Base-by-base conservation (phyloP, 805 yeast species). In the Blastobotrys robertii region DNA sequence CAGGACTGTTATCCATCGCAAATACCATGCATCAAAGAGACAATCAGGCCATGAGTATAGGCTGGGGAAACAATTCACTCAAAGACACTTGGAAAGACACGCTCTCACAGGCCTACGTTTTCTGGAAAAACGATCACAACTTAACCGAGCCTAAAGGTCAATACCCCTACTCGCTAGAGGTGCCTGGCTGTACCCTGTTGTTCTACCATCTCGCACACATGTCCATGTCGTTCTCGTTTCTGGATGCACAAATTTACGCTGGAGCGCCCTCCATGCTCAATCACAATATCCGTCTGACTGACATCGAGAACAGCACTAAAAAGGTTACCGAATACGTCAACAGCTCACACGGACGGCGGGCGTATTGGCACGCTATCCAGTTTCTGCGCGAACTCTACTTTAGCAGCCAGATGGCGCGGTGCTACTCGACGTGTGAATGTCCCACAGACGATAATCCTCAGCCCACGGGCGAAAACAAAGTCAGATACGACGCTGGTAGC, bases 231-330 rank as follows among this genome's bases (percentile, higher is more conserved):
- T 72, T 81, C 25, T 79, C 83, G 44, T 85, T 83, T 49, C 79
- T 82, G 59, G 94, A 85, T 59, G 76, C 83, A 44, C 82, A 82
- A 42, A 79, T 83, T 4, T 80, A 69, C 58, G 80, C 88, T 2
- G 95, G 95, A 1, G 83, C 86, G 6, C 92, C 92, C 1, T 76
- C 81, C 63, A 73, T 87, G 53, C 79, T 82, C 79, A 82, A 76
- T 53, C 85, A 79, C 30, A 67, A 66, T 32, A 77, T 82, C 8
- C 73, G 76, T 4, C 63, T 65, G 8, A 56, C 64, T 1, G 79
- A 75, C 44, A 70, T 75, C 49, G 68, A 69, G 15, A 63, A 68
- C 2, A 76, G 74, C 9, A 65, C 68, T 33, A 62, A 62, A 10
- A 65, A 79, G 49, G 70, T 82, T 13, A 58, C 64, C 31, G 73